Evolutionary conservation across 1,284 basidiomycete genomes (phyloP), one percentile per base, ranked within the genome.

Genomic region (Cutaneotrichosporon cavernicola): DNA sequence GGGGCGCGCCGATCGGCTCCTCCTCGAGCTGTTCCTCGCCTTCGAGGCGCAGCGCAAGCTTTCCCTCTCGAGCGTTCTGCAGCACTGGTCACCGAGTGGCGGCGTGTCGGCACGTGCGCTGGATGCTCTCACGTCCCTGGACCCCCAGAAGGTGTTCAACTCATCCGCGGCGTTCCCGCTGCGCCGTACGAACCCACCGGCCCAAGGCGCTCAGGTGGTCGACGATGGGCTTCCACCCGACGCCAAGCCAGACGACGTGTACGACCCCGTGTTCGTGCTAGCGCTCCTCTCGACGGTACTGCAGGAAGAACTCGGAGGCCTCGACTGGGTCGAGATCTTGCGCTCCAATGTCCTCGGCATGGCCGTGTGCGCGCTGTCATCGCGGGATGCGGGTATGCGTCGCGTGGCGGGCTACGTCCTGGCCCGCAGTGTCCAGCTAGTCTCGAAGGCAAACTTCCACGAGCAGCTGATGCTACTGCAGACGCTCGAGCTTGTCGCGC

Each of bases 261-360:
- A 96, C 71, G 94, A 97, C 73, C 92, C 94, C 0, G 78, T 89
- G 0, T 91, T 96, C 74, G 77, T 93, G 13, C 79, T 91, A 38
- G 81, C 89, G 8, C 81, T 96, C 13, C 85, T 89, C 47, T 84
- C 85, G 1, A 85, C 88, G 60, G 84, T 87, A 69, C 80, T 93
- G 32, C 77, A 81, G 0, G 86, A 88, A 38, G 83, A 82, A 14
- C 86, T 86, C 0, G 86, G 87, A 0, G 86, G 88, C 0, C 81
- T 89, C 64, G 86, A 85, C 36, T 97, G 92, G 92, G 88, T 97
- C 13, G 88, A 91, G 70, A 76, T 97, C 8, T 88, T 94, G 74
- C 82, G 92, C 64, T 90, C 89, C 21, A 95, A 96, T 70, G 83
- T 89, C 5, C 83, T 91, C 13, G 87, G 90, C 43, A 72, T 97